Evolutionary conservation across 768 basidiomycete species (phyloP).

Genomic region (Trametes maxima): DNA sequence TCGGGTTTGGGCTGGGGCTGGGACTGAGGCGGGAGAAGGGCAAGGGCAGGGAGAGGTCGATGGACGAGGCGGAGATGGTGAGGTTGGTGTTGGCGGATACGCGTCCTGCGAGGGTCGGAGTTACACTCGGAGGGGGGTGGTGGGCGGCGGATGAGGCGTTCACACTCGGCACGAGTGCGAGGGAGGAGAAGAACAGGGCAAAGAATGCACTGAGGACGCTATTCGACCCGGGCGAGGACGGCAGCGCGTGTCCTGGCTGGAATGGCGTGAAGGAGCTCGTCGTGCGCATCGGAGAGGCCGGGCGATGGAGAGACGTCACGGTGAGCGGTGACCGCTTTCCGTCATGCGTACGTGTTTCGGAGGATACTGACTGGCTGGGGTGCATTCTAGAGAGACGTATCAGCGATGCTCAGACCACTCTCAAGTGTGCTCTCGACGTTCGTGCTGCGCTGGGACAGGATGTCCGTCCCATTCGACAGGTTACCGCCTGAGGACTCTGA

Average conservation of each 20-base stretch:
- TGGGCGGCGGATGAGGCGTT: neutral
- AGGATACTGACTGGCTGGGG: neutral
- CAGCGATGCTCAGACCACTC: constrained; percentile 15
- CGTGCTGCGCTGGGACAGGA: constrained; percentile 21
- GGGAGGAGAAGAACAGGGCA: neutral
- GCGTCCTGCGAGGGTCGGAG: neutral
- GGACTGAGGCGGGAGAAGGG: neutral
- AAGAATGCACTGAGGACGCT: constrained; percentile 6
- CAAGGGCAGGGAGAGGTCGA: neutral
- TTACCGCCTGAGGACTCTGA: constrained; percentile 10
- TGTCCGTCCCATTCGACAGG: constrained; percentile 21
- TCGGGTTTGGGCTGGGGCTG: neutral
- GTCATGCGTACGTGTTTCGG: neutral
- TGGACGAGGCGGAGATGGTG: constrained; percentile 12
- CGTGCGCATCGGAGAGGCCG: constrained; percentile 15
- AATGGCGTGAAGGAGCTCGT: constrained; percentile 14
- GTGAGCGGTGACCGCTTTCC: constrained; percentile 1
- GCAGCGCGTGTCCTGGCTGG: neutral
- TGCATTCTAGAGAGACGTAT: constrained; percentile 6
- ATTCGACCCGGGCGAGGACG: constrained; percentile 5
- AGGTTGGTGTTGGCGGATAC: constrained; percentile 5
- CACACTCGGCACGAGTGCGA: neutral
- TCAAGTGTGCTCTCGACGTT: constrained; percentile 10
- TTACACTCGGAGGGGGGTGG: constrained; percentile 14
- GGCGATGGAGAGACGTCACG: constrained; percentile 14